These are phyloP conservation scores for Puccinia polysora DNA, from an alignment of 1,284 basidiomycete genomes.

Conservation along the genomic window DNA sequence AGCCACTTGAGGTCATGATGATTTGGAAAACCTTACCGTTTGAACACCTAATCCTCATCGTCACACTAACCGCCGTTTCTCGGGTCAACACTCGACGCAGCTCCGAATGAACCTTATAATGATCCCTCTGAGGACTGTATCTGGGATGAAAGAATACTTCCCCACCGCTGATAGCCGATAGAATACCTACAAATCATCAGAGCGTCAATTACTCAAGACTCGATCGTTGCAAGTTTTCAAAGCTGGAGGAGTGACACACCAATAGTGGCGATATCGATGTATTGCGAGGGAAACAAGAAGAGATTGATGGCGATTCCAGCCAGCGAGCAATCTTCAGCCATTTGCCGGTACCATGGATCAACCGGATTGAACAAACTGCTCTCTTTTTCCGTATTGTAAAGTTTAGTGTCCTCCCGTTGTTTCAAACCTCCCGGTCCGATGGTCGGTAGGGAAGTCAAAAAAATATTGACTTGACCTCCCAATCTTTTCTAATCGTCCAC, in stretches of 20 bases:
- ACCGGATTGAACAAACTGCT: conserved; percentile 71
- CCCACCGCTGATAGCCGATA: conserved; percentile 78
- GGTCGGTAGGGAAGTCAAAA: conserved; percentile 72
- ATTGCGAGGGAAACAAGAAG: conserved; percentile 77
- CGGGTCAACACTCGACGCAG: conserved; percentile 67
- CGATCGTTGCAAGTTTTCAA: no score
- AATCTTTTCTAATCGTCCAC: conserved; percentile 72
- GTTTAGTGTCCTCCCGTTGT: conserved; percentile 62
- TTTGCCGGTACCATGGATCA: conserved; percentile 69
- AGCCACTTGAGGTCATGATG: no score
- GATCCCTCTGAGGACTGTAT: conserved; percentile 71
- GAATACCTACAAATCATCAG: conserved; percentile 61
- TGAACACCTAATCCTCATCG: conserved; percentile 77
- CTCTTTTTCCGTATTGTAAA: conserved; percentile 89
- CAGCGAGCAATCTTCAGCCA: conserved; percentile 81
- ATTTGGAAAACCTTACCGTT: conserved; percentile 66
- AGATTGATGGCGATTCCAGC: conserved; percentile 85
- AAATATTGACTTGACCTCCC: conserved; percentile 81
- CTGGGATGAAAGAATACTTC: conserved; percentile 88
- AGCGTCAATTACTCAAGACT: no score
- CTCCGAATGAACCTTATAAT: conserved; percentile 66
- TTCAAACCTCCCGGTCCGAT: conserved; percentile 69
- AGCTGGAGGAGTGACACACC: conserved; percentile 58
- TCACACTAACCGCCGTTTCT: conserved; percentile 74
- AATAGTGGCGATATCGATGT: conserved; percentile 82